These are phyloP conservation scores for Pilaira anomala DNA, from an alignment of 192 early-diverging fungal species.

Conservation along the genomic window DNA sequence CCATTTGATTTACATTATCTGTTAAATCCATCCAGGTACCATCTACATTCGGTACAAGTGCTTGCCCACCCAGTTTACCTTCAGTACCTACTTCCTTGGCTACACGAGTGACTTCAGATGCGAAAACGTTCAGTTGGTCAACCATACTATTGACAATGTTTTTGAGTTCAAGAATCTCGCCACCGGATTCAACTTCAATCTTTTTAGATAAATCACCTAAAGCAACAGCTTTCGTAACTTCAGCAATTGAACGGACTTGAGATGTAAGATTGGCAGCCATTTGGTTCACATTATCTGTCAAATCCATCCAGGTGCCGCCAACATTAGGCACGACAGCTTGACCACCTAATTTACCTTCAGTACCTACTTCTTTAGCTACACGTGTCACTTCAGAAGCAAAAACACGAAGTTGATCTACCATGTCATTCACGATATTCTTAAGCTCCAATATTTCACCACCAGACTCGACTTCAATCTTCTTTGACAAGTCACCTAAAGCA, in stretches of 20 bases:
- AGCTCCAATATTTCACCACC: constrained; percentile 55
- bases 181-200: constrained; percentile 46
- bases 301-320: constrained; percentile 51
- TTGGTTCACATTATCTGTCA: constrained; percentile 55
- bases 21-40: constrained; percentile 75
- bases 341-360: constrained; percentile 55
- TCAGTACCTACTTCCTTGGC: constrained; percentile 63
- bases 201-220: constrained; percentile 49
- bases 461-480: constrained; percentile 48
- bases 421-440: constrained; percentile 53
- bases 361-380: constrained; percentile 54
- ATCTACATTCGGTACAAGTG: constrained; percentile 62
- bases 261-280: constrained; percentile 55
- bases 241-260: constrained; percentile 51
- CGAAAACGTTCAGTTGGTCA: constrained; percentile 53
- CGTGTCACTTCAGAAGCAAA: constrained; percentile 56
- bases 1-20: constrained; percentile 63
- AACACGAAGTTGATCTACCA: constrained; percentile 42
- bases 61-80: constrained; percentile 76
- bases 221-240: constrained; percentile 50
- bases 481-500: constrained; percentile 45
- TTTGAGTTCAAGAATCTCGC: constrained; percentile 56
- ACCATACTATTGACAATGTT: constrained; percentile 62
- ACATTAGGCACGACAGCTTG: constrained; percentile 51
- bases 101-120: constrained; percentile 58